Base-by-base conservation (phyloP, 164 flowering plant genomes). In the Malania oleifera region DNA sequence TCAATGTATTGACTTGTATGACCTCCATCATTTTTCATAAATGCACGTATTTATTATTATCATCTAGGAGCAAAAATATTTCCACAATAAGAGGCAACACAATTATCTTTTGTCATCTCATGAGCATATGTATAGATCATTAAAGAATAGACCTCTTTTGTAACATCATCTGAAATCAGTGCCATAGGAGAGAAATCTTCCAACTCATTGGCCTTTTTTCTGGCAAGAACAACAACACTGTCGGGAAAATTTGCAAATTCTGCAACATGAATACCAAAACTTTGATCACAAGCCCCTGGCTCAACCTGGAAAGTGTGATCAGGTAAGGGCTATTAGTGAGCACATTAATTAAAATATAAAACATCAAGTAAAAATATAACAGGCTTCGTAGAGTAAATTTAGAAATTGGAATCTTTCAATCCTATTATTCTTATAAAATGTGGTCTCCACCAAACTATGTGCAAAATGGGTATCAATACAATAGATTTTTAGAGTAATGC, bases 191-290 rank as follows among this genome's bases (percentile, higher is more conserved):
- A 83, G 77, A 93, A 93, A 73, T 93, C 95, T 76, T 93, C 99
- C 80, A 90, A 72, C 75, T 93, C 95, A 50, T 88, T 82, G 71
- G 97, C 99, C 73, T 93, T 93, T 78, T 84, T 91, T 73, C 92
- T 80, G 37, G 99, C 99, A 73, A 93, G 96, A 15, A 82, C 63
- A 29, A 93, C 91, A 57, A 93, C 97, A 58, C 80, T 75, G 67
- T 78, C 91, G 63, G 99, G 99, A 64, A 93, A 90, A 51, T 90
- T 93, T 11, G 99, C 96, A 75, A 88, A 90, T 63, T 90, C 99
- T 39, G 97, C 99, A 53, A 93, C 97, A 71, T 93, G 99, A 69
- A 93, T 93, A 29, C 97, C 99, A 66, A 93, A 93, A 74, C 99
- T 93, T 73, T 93, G 99, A 78, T 90, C 96, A 69, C 99, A 90